These are phyloP conservation scores for Phylloporus scabripes DNA, from an alignment of 768 basidiomycete species.

Conservation along the genomic window DNA sequence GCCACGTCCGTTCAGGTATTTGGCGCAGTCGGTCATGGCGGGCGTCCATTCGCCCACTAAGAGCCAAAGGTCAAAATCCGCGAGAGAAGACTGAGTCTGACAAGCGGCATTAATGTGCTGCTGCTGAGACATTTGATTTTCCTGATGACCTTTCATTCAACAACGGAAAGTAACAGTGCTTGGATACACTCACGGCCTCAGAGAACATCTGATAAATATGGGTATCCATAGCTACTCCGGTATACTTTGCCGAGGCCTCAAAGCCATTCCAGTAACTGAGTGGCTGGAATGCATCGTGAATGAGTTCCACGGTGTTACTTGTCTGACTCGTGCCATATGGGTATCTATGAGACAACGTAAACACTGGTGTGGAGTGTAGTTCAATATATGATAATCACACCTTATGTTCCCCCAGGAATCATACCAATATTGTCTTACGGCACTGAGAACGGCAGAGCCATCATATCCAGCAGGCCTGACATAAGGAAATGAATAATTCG, in stretches of 20 bases:
- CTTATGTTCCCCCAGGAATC: slow-evolving; percentile 75
- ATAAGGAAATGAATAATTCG: neutral
- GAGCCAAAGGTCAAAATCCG: slow-evolving; percentile 63
- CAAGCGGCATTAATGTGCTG: slow-evolving; percentile 65
- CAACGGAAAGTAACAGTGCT: neutral
- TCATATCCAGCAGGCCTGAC: slow-evolving; percentile 71
- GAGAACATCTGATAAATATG: slow-evolving; percentile 78
- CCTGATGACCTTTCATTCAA: slow-evolving; percentile 27
- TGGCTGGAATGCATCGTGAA: slow-evolving; percentile 78
- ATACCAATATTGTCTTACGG: slow-evolving; percentile 56
- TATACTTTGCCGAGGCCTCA: slow-evolving; percentile 43
- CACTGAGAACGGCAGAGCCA: slow-evolving; percentile 45
- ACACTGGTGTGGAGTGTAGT: neutral
- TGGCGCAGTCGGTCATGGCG: slow-evolving; percentile 63
- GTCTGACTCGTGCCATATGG: slow-evolving; percentile 39
- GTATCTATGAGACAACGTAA: slow-evolving; percentile 26
- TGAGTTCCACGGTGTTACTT: slow-evolving; percentile 56
- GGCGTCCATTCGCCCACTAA: slow-evolving; percentile 89
- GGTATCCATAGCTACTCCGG: slow-evolving; percentile 75
- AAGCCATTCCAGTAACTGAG: slow-evolving; percentile 67
- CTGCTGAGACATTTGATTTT: slow-evolving; percentile 39
- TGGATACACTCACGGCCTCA: slow-evolving; percentile 38
- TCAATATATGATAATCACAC: slow-evolving; percentile 32
- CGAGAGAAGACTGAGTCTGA: slow-evolving; percentile 37
- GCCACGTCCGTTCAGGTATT: slow-evolving; percentile 72